Conservation (phyloP, 257 asterid genomes). For the Leptodermis oblonga region DNA sequence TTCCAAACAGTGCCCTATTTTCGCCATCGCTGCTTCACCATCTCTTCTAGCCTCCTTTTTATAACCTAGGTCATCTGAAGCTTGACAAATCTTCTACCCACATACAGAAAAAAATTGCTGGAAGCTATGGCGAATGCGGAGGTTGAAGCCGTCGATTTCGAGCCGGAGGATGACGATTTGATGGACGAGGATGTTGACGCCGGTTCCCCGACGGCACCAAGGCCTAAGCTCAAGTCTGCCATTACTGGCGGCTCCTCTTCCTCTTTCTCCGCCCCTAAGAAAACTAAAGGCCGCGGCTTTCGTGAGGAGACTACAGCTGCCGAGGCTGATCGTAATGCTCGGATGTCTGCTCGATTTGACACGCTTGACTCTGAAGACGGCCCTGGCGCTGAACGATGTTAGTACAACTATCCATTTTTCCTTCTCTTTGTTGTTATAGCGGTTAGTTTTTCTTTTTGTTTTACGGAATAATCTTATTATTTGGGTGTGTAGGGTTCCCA, state of each 20-base stretch:
- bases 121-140: conserved; percentile 74
- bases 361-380: conserved; percentile 77
- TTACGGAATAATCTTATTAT: background rate
- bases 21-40: too few species aligned
- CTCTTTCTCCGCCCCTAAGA: conserved; percentile 58
- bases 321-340: conserved; percentile 80
- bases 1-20: too few species aligned
- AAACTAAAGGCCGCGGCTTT: conserved; percentile 94
- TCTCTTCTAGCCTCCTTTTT: too few species aligned
- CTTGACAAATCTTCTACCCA: too few species aligned
- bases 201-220: conserved; percentile 40
- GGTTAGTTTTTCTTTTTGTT: background rate
- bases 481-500: background rate
- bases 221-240: conserved; percentile 79
- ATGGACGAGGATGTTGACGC: conserved; percentile 89
- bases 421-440: background rate
- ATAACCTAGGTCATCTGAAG: too few species aligned
- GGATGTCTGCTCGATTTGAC: conserved; percentile 85
- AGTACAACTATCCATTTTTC: conserved; percentile 26
- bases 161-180: conserved; percentile 95
- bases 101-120: too few species aligned
- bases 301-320: conserved; percentile 64
- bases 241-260: conserved; percentile 62
- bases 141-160: conserved; percentile 88
- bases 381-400: conserved; percentile 97